Evolutionary conservation across 352 stramenopile genomes (phyloP).

Genomic region (Aphanomyces cochlioides): DNA sequence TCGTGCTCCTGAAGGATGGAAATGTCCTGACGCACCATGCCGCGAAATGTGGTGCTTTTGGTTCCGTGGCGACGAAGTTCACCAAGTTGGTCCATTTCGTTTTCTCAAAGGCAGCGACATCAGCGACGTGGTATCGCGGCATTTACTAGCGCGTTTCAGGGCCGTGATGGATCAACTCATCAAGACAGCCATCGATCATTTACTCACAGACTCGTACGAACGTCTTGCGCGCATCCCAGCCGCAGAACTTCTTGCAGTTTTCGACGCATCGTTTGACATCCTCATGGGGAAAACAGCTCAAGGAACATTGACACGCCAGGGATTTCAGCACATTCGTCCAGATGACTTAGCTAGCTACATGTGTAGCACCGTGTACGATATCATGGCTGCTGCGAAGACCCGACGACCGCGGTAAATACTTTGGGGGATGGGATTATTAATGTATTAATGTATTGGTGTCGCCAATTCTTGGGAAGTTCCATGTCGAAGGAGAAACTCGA

Average conservation of each 20-base stretch:
- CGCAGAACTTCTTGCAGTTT: not conserved
- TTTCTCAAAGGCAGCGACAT: not conserved
- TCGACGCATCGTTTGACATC: not conserved
- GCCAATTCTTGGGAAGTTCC: no score
- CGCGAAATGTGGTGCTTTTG: not conserved
- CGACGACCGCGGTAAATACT: no score
- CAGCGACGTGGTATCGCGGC: not conserved
- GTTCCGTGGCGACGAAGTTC: not conserved
- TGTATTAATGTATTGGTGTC: no score
- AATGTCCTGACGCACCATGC: not conserved
- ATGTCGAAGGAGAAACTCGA: no score
- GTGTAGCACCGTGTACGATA: slow-evolving; percentile 5
- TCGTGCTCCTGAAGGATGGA: not conserved
- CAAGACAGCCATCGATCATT: not conserved
- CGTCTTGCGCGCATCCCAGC: not conserved
- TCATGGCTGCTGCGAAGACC: not conserved
- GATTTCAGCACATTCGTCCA: not conserved
- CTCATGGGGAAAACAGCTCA: not conserved
- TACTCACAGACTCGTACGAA: not conserved
- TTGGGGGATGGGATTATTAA: no score
- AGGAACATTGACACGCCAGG: not conserved
- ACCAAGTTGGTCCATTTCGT: slow-evolving; percentile 5
- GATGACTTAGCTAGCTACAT: not conserved
- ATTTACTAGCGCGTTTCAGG: not conserved
- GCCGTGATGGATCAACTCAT: not conserved